Evolutionary conservation across 805 yeast species (phyloP).

Genomic region (Candida manassasensis): DNA sequence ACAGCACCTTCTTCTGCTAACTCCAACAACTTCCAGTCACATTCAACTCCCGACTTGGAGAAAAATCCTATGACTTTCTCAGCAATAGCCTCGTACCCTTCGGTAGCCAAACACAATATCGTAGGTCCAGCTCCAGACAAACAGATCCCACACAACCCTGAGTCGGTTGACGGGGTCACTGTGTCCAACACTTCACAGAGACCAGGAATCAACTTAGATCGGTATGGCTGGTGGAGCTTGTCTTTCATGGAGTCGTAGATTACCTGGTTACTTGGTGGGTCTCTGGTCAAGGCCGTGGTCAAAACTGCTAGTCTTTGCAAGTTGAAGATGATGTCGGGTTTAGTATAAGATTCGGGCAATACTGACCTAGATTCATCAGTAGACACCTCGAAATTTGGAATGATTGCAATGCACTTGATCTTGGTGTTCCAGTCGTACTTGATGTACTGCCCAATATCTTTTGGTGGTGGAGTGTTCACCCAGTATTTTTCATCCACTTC

Average conservation of each 20-base stretch:
- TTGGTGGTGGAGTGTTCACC: conserved; percentile 55
- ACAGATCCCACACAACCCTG: conserved; percentile 90
- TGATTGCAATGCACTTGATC: conserved; percentile 83
- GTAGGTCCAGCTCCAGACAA: conserved; percentile 98
- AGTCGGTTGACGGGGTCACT: conserved; percentile 76
- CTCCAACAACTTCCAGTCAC: conserved; percentile 79
- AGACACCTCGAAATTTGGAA: conserved; percentile 91
- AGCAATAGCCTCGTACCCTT: conserved; percentile 81
- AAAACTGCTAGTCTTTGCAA: conserved; percentile 89
- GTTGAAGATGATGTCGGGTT: conserved; percentile 84
- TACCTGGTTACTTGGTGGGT: conserved; percentile 74
- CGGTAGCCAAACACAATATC: conserved; percentile 87
- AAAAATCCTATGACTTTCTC: conserved; percentile 67
- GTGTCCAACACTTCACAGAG: conserved; percentile 71
- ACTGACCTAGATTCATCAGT: conserved; percentile 91
- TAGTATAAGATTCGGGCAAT: conserved; percentile 72
- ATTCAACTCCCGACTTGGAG: conserved; percentile 57
- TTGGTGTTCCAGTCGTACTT: conserved; percentile 77
- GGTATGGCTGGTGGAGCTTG: conserved; percentile 94
- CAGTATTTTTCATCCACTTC: conserved; percentile 54
- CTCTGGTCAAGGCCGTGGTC: conserved; percentile 85
- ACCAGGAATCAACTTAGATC: conserved; percentile 89
- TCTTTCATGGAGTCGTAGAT: conserved; percentile 97
- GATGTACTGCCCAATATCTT: conserved; percentile 82
- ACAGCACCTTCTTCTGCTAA: conserved; percentile 86